Base-by-base conservation (phyloP, 305 asterid species). In the Solanum hybrid region DNA sequence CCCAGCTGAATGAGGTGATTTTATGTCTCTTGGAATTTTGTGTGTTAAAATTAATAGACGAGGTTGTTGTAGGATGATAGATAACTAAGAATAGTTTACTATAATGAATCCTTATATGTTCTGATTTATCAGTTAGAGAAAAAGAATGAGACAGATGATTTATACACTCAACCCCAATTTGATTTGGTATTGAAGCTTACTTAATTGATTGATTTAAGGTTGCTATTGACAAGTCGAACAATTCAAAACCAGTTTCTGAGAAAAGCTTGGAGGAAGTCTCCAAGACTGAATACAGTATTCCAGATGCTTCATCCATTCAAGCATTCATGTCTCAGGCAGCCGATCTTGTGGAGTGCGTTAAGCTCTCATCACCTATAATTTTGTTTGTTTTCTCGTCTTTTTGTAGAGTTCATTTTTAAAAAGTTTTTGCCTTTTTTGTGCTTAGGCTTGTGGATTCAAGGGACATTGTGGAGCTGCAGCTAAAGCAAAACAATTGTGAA, bases 381-480 rank as follows among this genome's bases (percentile, higher is more conserved):
- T 57, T 39, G 86, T 6, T 39, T 18, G 8, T 69, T 83, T 34
- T 46, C 5, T 33, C 8, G 13, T 77, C 26, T 77, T 35, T 18
- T 87, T 22, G 78, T 34, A n/a, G 77, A 4, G 75, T 86, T 90
- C 12, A 81, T 71, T 82, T 22, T 12, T 28, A 9, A 11, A 9
- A 14, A 7, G 16, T 51, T 89, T 14, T 73, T 91, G 81, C 82
- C 69, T 87, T 89, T 83, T 83, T 20, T 92, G 93, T 78, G 78
- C 3, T 34, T 88, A 96, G 99, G 93, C 92, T 96, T 89, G 99
- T 95, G 78, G 98, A 97, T 91, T 95, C 99, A 87, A 94, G 93
- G 89, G 99, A 97, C 91, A 95, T 97, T 88, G 93, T 94, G 91
- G 99, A 97, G 89, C 94, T 97, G 88, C 92, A 95, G 89, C 89